These are phyloP conservation scores for Xerocomus spinulosus DNA, from an alignment of 768 basidiomycete genomes.

Conservation along the genomic window DNA sequence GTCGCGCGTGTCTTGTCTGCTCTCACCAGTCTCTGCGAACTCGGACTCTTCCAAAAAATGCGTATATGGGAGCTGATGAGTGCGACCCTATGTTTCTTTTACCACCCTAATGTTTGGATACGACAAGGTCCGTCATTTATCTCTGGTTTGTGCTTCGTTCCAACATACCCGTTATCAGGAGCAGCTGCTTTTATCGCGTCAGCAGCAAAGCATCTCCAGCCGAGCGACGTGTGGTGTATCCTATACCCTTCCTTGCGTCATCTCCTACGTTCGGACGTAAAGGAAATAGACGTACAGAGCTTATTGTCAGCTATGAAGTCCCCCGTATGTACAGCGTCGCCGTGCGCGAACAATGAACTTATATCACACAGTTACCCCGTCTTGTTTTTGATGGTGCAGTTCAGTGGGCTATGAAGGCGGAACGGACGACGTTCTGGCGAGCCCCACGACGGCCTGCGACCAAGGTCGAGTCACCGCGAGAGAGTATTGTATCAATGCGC, in stretches of 20 bases:
- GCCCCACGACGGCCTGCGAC: constrained; percentile 41
- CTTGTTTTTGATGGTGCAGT: constrained; percentile 82
- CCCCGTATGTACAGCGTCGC: constrained; percentile 50
- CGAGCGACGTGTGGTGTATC: constrained; percentile 95
- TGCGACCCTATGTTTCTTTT: constrained; percentile 80
- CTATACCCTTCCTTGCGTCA: constrained; percentile 88
- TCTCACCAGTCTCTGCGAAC: constrained; percentile 82
- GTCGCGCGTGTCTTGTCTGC: constrained; percentile 86
- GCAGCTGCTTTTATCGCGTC: constrained; percentile 86
- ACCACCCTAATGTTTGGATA: constrained; percentile 96
- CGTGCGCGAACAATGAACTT: not conserved
- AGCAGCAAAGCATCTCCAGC: constrained; percentile 74
- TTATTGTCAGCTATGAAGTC: constrained; percentile 74
- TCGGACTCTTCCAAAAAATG: constrained; percentile 89
- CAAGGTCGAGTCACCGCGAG: constrained; percentile 64
- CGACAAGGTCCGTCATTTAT: constrained; percentile 63
- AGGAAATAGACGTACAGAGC: constrained; percentile 64
- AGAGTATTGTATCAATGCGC: constrained; percentile 64
- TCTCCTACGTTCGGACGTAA: constrained; percentile 80
- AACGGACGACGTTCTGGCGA: constrained; percentile 79
- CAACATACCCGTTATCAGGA: constrained; percentile 41
- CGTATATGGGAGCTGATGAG: constrained; percentile 97
- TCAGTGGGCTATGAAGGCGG: constrained; percentile 82
- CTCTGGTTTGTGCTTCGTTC: not conserved
- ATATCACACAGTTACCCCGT: constrained; percentile 45